Evolutionary conservation across 306 rosid genomes (phyloP).

Genomic region (Cercis canadensis): DNA sequence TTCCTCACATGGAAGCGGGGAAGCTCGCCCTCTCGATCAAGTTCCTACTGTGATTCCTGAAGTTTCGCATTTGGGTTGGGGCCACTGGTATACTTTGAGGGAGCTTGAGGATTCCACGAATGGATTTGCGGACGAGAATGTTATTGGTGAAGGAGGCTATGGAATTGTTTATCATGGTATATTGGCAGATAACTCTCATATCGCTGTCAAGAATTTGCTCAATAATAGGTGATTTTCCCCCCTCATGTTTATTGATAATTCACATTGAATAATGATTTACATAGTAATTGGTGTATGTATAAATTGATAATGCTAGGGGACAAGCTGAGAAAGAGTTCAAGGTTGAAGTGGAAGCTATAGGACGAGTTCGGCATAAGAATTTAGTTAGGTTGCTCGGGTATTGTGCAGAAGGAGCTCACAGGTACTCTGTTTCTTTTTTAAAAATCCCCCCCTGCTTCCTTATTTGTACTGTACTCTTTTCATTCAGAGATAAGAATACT

Average conservation of each 20-base stretch:
- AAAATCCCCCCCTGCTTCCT: not conserved
- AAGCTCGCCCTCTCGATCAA: slow-evolving; percentile 58
- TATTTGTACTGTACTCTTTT: not conserved
- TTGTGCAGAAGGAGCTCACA: slow-evolving; percentile 96
- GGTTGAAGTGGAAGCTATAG: slow-evolving; percentile 95
- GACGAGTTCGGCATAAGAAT: slow-evolving; percentile 90
- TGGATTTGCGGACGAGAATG: slow-evolving; percentile 69
- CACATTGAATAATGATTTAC: not conserved
- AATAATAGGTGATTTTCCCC: slow-evolving; percentile 61
- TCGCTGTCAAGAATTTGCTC: slow-evolving; percentile 87
- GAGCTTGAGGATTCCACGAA: slow-evolving; percentile 83
- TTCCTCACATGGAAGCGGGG: slow-evolving; percentile 61
- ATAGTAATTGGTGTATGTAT: not conserved
- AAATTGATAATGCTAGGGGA: slow-evolving; percentile 57
- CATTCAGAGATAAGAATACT: not conserved
- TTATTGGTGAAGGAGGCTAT: slow-evolving; percentile 90
- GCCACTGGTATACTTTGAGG: slow-evolving; percentile 89
- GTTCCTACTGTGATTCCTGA: slow-evolving; percentile 67
- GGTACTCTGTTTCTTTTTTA: slow-evolving; percentile 48
- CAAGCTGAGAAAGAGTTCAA: slow-evolving; percentile 93
- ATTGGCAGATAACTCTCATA: slow-evolving; percentile 61
- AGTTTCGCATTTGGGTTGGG: slow-evolving; percentile 98
- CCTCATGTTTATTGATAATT: not conserved
- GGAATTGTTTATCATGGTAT: slow-evolving; percentile 89
- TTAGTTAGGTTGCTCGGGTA: slow-evolving; percentile 85